A percentile compares a stretch with the other conserved stretches of the same genome.
These are phyloP conservation scores for Sicyos baderoa DNA, from an alignment of 306 rosid genomes.

Conservation along the genomic window DNA sequence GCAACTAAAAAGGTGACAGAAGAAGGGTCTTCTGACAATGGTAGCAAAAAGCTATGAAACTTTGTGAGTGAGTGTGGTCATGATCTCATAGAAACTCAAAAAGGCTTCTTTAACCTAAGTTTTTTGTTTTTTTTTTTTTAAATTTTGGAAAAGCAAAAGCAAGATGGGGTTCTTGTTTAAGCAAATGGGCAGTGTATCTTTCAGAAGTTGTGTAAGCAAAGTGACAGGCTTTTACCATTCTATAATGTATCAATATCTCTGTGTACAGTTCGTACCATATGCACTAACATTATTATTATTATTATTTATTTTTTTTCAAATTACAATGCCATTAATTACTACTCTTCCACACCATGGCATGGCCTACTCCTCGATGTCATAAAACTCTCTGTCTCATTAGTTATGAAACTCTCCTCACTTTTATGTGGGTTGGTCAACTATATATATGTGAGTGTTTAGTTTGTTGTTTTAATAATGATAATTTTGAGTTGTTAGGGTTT, in stretches of 20 bases:
- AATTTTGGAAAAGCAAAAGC: background rate
- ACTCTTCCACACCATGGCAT: no score
- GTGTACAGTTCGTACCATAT: slow-evolving; percentile 22
- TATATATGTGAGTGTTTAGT: no score
- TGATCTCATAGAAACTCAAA: slow-evolving; percentile 18
- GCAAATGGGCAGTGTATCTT: slow-evolving; percentile 22
- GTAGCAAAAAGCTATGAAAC: slow-evolving; percentile 20
- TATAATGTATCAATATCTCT: background rate
- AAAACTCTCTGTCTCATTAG: no score
- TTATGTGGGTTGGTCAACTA: no score
- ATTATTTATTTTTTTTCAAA: no score
- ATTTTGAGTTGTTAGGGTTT: no score
- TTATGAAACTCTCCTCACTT: no score
- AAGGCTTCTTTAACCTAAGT: slow-evolving; percentile 7
- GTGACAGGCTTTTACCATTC: slow-evolving; percentile 13
- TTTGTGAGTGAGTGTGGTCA: slow-evolving; percentile 8
- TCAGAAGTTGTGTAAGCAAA: slow-evolving; percentile 22
- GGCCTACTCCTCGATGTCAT: no score
- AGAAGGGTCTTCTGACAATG: slow-evolving; percentile 3
- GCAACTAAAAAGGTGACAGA: background rate
- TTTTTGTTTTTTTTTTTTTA: background rate
- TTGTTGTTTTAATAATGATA: no score
- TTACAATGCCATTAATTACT: slow-evolving; percentile 27
- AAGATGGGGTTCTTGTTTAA: slow-evolving; percentile 9
- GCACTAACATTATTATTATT: slow-evolving; percentile 37